phyloP scores from a whole-genome alignment of 1,284 basidiomycete species.

The Mycena citricolor region DNA sequence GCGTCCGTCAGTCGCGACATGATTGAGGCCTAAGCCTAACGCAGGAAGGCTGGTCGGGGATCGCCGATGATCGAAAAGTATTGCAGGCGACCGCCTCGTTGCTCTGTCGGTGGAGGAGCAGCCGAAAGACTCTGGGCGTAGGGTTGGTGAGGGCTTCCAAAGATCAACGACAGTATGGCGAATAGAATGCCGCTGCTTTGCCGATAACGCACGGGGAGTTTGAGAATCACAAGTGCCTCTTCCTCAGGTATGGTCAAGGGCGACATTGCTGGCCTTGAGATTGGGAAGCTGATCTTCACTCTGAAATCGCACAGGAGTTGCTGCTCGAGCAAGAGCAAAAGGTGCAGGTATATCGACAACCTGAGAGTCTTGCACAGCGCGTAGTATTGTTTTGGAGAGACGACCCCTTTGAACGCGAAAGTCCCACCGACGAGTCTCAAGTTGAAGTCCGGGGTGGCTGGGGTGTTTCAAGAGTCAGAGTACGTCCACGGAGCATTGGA shows the following conservation, averaged over 20 bases:
- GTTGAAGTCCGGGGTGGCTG: constrained; percentile 12
- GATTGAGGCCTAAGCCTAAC: constrained; percentile 38
- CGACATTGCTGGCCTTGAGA: no score
- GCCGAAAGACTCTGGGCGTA: no score
- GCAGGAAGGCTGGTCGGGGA: constrained; percentile 27
- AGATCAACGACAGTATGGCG: no score
- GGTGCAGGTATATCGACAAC: constrained; percentile 31
- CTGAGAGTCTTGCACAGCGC: constrained; percentile 50
- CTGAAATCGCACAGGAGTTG: background rate
- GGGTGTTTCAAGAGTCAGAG: constrained; percentile 17
- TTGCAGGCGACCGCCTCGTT: constrained; percentile 32
- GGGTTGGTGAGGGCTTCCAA: no score
- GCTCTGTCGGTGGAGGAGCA: background rate
- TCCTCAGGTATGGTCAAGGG: no score
- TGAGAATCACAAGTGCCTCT: no score
- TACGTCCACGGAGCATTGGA: no score
- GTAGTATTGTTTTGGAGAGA: constrained; percentile 42
- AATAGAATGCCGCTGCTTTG: no score
- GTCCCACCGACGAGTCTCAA: constrained; percentile 56
- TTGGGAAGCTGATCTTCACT: constrained; percentile 12
- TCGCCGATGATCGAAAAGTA: constrained; percentile 49
- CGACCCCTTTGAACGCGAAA: constrained; percentile 51
- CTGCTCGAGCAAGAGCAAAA: background rate
- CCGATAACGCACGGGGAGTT: no score
- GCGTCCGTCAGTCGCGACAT: constrained; percentile 42